Base-by-base conservation (phyloP, 106 monocot genomes). In the Acorus calamus region DNA sequence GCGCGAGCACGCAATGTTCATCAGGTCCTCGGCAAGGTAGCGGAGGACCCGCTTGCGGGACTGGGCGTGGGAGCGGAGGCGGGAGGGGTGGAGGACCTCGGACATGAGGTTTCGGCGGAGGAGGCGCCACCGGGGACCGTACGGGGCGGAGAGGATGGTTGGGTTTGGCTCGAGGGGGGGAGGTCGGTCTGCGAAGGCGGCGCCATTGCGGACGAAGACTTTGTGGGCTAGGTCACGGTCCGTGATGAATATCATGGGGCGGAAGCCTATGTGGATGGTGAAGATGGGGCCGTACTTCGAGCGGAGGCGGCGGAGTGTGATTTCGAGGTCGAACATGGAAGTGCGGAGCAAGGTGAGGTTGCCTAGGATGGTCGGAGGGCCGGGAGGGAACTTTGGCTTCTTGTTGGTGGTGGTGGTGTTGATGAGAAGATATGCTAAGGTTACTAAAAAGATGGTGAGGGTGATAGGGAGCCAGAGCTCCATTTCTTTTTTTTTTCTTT, bases 111-210 rank as follows among this genome's bases (percentile, higher is more conserved):
- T 71, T n/a, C 70, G 70, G 7, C 70, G 60, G 44, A 70, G 60
- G 42, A 70, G n/a, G n/a, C 72, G 72, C 72, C 72, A 73, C 50
- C 56, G 43, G 44, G 72, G 57, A 44, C 72, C 72, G 65, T 65
- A 65, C 42, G 46, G 50, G 55, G 72, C 72, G 53, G 54, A 57
- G 48, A 13, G 47, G 72, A 73, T 53, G 50, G 42, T 73, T 49
- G 12, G 64, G 43, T 65, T 49, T 42, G 46, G 44, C 11, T 5
- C 13, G 4, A 45, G 7, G 13, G 42, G 11, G 4, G 13, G 57
- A 3, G 57, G 68, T 3, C 68, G 47, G 57, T 58, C 57, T 56
- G 57, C 8, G 55, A 68, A 68, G 14, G 56, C 67, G 11, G 67
- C 67, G 11, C 56, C 67, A 8, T 55, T 44, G 12, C 46, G 9